Conservation (phyloP, 768 basidiomycete species). For the Royoungia palumana region DNA sequence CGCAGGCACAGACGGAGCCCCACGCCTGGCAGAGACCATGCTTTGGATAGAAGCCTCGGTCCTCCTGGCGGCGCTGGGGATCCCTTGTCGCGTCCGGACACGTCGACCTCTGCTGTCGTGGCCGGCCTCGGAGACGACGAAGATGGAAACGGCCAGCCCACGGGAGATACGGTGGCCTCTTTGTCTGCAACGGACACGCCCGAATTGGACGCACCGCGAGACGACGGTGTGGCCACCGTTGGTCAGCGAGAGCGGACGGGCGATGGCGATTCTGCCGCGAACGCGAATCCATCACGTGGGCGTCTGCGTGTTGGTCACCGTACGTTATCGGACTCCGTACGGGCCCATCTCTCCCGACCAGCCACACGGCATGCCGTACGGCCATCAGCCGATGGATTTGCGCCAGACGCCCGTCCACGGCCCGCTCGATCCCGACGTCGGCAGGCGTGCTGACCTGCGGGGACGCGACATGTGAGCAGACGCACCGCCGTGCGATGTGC, state of each 20-base stretch:
- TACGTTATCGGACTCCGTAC: constrained; percentile 46
- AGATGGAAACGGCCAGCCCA: constrained; percentile 8
- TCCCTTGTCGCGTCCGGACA: neutral
- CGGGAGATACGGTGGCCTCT: neutral
- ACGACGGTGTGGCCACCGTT: neutral
- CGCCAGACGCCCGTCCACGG: neutral
- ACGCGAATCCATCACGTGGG: constrained; percentile 18
- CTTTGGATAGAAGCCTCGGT: neutral
- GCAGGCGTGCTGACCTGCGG: too few relatives aligned
- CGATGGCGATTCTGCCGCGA: constrained; percentile 16
- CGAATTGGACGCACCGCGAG: neutral
- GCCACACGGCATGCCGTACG: neutral
- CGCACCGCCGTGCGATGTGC: too few relatives aligned
- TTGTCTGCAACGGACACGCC: neutral
- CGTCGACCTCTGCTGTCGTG: neutral
- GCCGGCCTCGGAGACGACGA: constrained; percentile 1
- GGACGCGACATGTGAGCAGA: constrained; percentile 2
- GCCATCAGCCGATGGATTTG: too few relatives aligned
- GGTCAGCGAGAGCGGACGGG: neutral
- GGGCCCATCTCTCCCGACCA: constrained; percentile 39
- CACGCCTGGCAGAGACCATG: neutral
- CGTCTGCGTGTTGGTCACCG: constrained; percentile 34
- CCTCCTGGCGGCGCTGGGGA: neutral
- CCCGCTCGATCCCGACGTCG: neutral
- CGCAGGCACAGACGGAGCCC: neutral